These are phyloP conservation scores for Arthrinium phaeospermum DNA, from an alignment of 2,329 filamentous ascomycete species.

Conservation along the genomic window DNA sequence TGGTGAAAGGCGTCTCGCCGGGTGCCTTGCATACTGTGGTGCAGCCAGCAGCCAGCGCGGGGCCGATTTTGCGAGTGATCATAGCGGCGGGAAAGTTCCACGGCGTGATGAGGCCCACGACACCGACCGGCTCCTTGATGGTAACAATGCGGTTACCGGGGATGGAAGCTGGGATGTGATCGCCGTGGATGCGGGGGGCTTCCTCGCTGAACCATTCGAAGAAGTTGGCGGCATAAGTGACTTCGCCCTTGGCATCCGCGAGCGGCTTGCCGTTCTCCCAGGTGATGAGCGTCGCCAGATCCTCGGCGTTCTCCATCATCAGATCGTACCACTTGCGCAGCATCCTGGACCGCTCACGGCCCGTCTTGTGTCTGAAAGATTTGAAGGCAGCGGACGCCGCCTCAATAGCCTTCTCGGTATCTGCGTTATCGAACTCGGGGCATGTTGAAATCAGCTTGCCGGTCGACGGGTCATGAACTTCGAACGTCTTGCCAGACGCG, in stretches of 20 bases:
- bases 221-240: constrained; percentile 75
- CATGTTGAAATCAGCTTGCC: constrained; percentile 80
- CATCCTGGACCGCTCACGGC: constrained; percentile 75
- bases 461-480: constrained; percentile 84
- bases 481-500: constrained; percentile 88
- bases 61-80: constrained; percentile 73
- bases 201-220: constrained; percentile 85
- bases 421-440: constrained; percentile 81
- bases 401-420: constrained; percentile 81
- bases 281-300: constrained; percentile 82
- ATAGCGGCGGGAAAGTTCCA: constrained; percentile 89
- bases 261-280: constrained; percentile 90
- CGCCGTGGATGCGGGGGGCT: constrained; percentile 75
- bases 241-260: constrained; percentile 75
- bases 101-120: constrained; percentile 82
- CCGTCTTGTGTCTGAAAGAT: constrained; percentile 72
- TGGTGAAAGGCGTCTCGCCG: constrained; percentile 89
- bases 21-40: constrained; percentile 93
- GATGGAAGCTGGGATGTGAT: constrained; percentile 73
- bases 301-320: constrained; percentile 78
- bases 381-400: constrained; percentile 81
- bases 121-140: constrained; percentile 82
- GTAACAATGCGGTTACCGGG: constrained; percentile 78
- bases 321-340: constrained; percentile 83
- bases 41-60: constrained; percentile 90